phyloP scores from a whole-genome alignment of 306 rosid species.

The Medicago arabica region DNA sequence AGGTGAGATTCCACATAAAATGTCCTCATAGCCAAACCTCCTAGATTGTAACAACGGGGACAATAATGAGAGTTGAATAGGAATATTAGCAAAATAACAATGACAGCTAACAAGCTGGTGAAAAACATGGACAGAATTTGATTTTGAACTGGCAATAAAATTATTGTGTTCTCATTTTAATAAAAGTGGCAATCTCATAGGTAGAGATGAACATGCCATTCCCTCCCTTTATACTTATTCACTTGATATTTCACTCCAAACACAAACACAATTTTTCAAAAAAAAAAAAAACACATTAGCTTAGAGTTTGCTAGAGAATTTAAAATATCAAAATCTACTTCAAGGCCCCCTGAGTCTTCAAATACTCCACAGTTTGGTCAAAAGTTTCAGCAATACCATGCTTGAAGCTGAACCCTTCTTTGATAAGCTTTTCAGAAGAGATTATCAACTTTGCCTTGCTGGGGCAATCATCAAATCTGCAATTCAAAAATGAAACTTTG shows the following conservation, averaged over 20 bases:
- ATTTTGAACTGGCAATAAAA: background rate
- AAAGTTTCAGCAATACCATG: constrained; percentile 64
- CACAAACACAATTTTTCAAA: background rate
- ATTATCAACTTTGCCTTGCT: constrained; percentile 61
- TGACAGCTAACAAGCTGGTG: background rate
- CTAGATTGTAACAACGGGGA: too few relatives aligned
- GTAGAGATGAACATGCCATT: constrained; percentile 7
- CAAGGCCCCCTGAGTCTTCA: constrained; percentile 65
- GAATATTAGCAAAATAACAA: background rate
- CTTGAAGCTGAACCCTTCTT: constrained; percentile 79
- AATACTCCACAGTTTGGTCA: constrained; percentile 70
- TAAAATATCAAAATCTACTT: constrained; percentile 35
- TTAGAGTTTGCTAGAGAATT: constrained; percentile 21
- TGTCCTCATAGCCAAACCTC: too few relatives aligned
- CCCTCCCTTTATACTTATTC: constrained; percentile 33
- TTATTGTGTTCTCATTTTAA: background rate
- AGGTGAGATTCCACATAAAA: too few relatives aligned
- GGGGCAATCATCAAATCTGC: constrained; percentile 72
- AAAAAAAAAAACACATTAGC: background rate
- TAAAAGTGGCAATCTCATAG: background rate
- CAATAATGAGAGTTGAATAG: background rate
- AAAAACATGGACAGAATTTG: background rate
- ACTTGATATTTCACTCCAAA: background rate
- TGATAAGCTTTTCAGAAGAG: constrained; percentile 73
- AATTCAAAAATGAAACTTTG: constrained; percentile 31